Evolutionary conservation across 2,329 filamentous ascomycete genomes (phyloP).

Genomic region (Tolypocladium ophioglossoides): DNA sequence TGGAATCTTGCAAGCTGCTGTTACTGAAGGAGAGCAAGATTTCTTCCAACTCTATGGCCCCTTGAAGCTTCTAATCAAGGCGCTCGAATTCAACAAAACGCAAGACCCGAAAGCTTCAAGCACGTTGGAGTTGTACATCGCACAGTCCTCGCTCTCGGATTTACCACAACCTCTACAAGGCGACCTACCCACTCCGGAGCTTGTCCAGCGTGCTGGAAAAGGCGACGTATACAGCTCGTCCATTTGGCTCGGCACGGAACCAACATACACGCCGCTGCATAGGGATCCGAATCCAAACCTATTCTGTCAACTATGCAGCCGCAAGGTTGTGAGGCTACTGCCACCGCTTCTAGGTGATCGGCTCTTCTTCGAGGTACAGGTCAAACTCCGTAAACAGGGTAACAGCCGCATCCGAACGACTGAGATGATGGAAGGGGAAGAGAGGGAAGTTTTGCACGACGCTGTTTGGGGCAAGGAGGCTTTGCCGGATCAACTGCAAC

Average conservation of each 20-base stretch:
- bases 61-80: constrained; percentile 53
- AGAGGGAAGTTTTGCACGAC: constrained; percentile 54
- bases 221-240: constrained; percentile 83
- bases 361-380: constrained; percentile 48
- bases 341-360: constrained; percentile 49
- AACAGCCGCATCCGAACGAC: constrained; percentile 54
- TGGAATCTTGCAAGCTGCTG: constrained; percentile 16
- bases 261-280: constrained; percentile 84
- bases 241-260: constrained; percentile 78
- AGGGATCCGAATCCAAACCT: constrained; percentile 90
- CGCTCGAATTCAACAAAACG: constrained; percentile 34
- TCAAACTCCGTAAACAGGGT: constrained; percentile 23
- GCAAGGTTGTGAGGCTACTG: constrained; percentile 65
- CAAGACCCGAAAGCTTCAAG: constrained; percentile 10
- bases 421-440: constrained; percentile 84
- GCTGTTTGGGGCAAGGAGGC: constrained; percentile 53
- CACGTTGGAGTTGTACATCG: constrained; percentile 60
- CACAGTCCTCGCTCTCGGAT: constrained; percentile 63
- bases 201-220: constrained; percentile 54
- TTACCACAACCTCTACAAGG: constrained; percentile 51
- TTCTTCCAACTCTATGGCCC: constrained; percentile 52
- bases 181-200: constrained; percentile 57
- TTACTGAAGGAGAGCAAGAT: constrained; percentile 9
- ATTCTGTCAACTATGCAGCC: constrained; percentile 70
- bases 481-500: constrained; percentile 24